phyloP scores from a whole-genome alignment of 2,329 filamentous ascomycete genomes.

The Canariomyces notabilis region DNA sequence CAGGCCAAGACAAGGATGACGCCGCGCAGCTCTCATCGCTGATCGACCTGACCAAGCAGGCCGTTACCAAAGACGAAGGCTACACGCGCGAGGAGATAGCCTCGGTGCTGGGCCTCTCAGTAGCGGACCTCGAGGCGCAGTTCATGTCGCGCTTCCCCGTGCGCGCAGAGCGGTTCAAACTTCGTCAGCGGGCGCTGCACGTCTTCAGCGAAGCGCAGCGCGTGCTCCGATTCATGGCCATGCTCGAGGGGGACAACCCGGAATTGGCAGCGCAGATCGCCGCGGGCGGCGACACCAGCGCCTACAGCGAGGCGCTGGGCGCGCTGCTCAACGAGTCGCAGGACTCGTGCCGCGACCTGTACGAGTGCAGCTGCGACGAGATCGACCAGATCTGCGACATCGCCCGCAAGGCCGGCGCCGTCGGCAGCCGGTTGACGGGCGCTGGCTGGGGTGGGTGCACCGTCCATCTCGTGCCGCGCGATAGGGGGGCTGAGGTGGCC shows the following conservation, averaged over 20 bases:
- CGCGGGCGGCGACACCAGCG: constrained; percentile 42
- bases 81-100: constrained; percentile 88
- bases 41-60: constrained; percentile 62
- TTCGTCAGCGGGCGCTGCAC: constrained; percentile 82
- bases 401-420: constrained; percentile 70
- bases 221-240: constrained; percentile 74
- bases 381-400: constrained; percentile 85
- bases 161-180: constrained; percentile 78
- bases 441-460: constrained; percentile 97
- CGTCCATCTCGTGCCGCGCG: constrained; percentile 83
- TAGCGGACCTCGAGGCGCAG: constrained; percentile 65
- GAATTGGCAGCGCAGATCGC: constrained; percentile 34
- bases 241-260: constrained; percentile 55
- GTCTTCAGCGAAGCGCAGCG: constrained; percentile 86
- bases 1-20: constrained; percentile 27
- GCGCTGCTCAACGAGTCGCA: constrained; percentile 86
- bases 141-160: constrained; percentile 89
- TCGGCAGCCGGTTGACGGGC: constrained; percentile 81
- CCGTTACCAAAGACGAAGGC: constrained; percentile 72
- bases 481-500: constrained; percentile 74
- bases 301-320: constrained; percentile 66
- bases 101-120: constrained; percentile 60
- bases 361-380: constrained; percentile 88
- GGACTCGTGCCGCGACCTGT: constrained; percentile 76
- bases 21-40: constrained; percentile 69